Evolutionary conservation across 2,329 filamentous ascomycete genomes (phyloP).

Genomic region (Fusarium sp.): DNA sequence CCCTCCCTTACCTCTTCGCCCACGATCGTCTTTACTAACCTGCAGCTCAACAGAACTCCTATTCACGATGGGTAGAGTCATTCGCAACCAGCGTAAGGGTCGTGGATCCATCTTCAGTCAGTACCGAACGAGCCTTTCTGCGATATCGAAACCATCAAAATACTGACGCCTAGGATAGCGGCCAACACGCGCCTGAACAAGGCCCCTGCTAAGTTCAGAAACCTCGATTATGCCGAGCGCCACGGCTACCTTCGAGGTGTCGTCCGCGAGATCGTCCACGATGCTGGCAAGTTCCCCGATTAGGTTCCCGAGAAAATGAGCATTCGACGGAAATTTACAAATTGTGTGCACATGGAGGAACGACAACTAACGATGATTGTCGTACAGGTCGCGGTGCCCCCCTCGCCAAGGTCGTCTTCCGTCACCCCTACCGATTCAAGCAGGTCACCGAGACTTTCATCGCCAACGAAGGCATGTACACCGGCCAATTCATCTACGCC

Average conservation of each 20-base stretch:
- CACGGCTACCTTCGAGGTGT: constrained; percentile 98
- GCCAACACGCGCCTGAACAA: constrained; percentile 94
- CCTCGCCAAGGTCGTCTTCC: constrained; percentile 96
- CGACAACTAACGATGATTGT: constrained; percentile 44
- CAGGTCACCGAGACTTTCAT: constrained; percentile 99
- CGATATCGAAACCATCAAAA: constrained; percentile 41
- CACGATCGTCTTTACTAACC: constrained; percentile 46
- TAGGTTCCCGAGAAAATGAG: constrained; percentile 26
- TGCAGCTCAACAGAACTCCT: constrained; percentile 47
- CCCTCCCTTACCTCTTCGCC: constrained; percentile 41
- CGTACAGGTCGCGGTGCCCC: constrained; percentile 82
- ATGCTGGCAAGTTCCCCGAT: constrained; percentile 72
- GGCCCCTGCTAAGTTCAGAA: constrained; percentile 85
- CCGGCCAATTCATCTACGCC: constrained; percentile 99
- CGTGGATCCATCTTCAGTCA: constrained; percentile 69
- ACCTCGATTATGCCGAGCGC: constrained; percentile 94
- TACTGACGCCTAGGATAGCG: constrained; percentile 61
- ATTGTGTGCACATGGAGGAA: constrained; percentile 25
- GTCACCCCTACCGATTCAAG: constrained; percentile 98
- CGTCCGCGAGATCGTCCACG: constrained; percentile 99
- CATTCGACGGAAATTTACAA: constrained; percentile 27
- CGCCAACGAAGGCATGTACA: constrained; percentile 99
- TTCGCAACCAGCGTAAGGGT: constrained; percentile 74
- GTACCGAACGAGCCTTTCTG: constrained; percentile 47
- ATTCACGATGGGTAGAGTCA: constrained; percentile 66